Base-by-base conservation (phyloP, 495 filamentous ascomycete species). In the Aspergillus wentii region DNA sequence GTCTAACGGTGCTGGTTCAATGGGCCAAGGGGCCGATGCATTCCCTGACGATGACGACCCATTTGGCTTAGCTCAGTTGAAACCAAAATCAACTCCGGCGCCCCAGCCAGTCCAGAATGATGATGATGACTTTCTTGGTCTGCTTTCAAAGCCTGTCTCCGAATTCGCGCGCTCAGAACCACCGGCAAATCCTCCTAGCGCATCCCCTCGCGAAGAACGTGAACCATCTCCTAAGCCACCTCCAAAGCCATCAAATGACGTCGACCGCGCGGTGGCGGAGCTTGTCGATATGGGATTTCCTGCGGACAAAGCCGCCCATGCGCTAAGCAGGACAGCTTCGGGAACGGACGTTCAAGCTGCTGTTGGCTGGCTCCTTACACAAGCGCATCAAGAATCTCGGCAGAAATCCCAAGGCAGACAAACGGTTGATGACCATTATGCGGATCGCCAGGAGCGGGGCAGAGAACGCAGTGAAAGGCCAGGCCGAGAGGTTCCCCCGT, bases 281-380 rank as follows among this genome's bases (percentile, higher is more conserved):
- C 61, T 98, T 14, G 82, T 97, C 8, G 91, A 97, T 48, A 96
- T 97, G 81, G 92, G 92, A 17, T 98, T 98, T 41, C 78, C 84
- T 1, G 75, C 80, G 0, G 83, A 92, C 30, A 88, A 87, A 41
- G 78, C 94, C 16, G 76, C 74, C 41, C 70, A 79, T 43, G 94
- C 90, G 28, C 64, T 98, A 6, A 74, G 74, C 9, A 81, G 85
- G 54, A 97, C 86, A 9, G 76, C 85, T 6, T 79, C 78, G 8
- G 88, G 89, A 15, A 64, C 82, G 0, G 79, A 96, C 58, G 77
- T 97, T 14, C 88, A 95, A 62, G 81, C 80, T 39, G 94, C 92
- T 3, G 87, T 95, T 15, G 79, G 89, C 2, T 91, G 83, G 80
- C 72, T 98, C 29, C 68, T 98, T 18, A 91, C 92, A 32, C 82